Base-by-base conservation (phyloP, 1,284 basidiomycete genomes). In the Cryptococcus sp. region DNA sequence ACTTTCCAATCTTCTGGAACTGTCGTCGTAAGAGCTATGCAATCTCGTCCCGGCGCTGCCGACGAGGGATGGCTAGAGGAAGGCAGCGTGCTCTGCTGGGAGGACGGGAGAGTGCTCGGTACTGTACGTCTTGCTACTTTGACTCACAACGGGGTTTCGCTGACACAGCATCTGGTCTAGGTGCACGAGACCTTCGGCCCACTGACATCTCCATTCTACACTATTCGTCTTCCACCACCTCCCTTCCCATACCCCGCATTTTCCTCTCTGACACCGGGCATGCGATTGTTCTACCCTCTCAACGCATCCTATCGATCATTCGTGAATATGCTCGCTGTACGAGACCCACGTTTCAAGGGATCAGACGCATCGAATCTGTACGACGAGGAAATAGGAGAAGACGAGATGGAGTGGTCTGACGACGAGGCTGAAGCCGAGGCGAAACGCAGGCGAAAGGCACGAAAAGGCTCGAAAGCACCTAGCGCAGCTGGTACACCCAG, bases 111-210 rank as follows among this genome's bases (percentile, higher is more conserved):
- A 17, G 82, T 83, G 0, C 58, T 83, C 1, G 83, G 83, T 7
- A 70, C 79, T 5, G 81, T 81, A 55, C 65, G 78, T 73, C 11
- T 37, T 8, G 19, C 38, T 26, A 37, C 46, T 44, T 6, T 38
- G n/a, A 38, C 7, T 22, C 3, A 22, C 2, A 26, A n/a, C 3
- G 25, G 15, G 5, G 1, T 13, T 59, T 81, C 3, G 80, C 79
- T 15, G 11, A 62, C 76, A 2, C 78, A 75, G 48, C 55, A 67
- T 67, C 20, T 37, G 40, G 2, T 49, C 0, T 56, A 80, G 79
- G 76, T 84, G 4, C 79, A 79, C 39, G 83, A 84, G 59, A 83
- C 82, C 0, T 84, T 84, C 57, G 83, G 83, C 5, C 81, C 82
- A 0, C 77, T 83, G 15, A 78, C 79, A 15, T 75, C 79, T 20